phyloP scores from a whole-genome alignment of 2,329 filamentous ascomycete genomes.

The Rutstroemia sp. region DNA sequence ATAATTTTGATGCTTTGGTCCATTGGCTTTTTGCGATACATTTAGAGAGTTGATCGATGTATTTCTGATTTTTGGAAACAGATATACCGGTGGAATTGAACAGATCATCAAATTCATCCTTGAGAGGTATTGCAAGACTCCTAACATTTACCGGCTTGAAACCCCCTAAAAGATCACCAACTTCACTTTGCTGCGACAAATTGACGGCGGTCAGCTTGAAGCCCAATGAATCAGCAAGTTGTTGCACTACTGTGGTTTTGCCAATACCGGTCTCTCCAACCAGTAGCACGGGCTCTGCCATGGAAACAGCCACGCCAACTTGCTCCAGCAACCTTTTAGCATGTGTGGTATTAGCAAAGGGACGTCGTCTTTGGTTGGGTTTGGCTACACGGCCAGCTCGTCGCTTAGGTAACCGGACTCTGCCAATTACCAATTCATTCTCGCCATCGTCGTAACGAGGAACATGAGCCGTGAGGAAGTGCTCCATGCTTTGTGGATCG shows the following conservation, averaged over 20 bases:
- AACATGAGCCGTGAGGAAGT: conserved; percentile 67
- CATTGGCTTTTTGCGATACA: conserved; percentile 77
- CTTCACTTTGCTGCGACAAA: conserved; percentile 95
- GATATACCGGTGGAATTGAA: conserved; percentile 83
- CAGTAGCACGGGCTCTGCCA: conserved; percentile 82
- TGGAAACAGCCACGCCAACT: conserved; percentile 72
- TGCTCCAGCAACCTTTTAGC: conserved; percentile 82
- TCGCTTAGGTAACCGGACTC: conserved; percentile 50
- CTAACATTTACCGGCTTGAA: conserved; percentile 94
- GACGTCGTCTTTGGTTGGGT: conserved; percentile 46
- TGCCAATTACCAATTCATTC: conserved; percentile 54
- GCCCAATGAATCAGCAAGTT: conserved; percentile 75
- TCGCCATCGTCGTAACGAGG: conserved; percentile 60
- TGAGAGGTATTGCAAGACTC: conserved; percentile 78
- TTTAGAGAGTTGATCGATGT: conserved; percentile 73
- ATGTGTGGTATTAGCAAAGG: conserved; percentile 84
- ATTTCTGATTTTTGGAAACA: conserved; percentile 77
- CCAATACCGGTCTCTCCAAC: conserved; percentile 99
- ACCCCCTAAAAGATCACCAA: conserved; percentile 87
- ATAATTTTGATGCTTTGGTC: conserved; percentile 76
- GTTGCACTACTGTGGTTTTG: conserved; percentile 94
- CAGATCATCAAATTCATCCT: conserved; percentile 88
- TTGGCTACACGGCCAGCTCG: conserved; percentile 38
- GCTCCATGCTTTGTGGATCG: conserved; percentile 70
- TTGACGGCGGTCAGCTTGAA: conserved; percentile 90